Conservation (phyloP, 2,329 filamentous ascomycete species). For the Colletotrichum trifolii region DNA sequence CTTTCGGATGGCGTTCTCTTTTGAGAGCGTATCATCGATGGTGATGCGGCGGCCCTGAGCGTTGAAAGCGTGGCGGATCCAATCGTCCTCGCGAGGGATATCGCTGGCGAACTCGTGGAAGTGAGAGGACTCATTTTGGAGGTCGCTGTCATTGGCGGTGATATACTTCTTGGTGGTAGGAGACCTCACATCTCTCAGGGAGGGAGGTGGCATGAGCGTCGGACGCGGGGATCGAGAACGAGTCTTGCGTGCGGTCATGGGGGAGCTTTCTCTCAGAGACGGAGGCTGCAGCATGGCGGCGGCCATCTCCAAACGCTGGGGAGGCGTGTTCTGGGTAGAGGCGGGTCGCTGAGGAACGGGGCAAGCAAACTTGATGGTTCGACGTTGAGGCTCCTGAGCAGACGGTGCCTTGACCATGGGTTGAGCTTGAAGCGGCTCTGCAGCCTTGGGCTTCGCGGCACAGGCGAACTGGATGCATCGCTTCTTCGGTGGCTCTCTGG, state of each 20-base stretch:
- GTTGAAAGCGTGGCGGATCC: conserved; percentile 78
- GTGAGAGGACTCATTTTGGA: conserved; percentile 66
- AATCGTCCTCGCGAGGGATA: conserved; percentile 85
- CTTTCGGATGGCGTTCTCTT: conserved; percentile 88
- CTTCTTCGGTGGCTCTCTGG: conserved; percentile 66
- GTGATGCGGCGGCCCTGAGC: conserved; percentile 79
- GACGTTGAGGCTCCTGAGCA: conserved; percentile 57
- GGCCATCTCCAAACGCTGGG: conserved; percentile 39
- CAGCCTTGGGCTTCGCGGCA: conserved; percentile 62
- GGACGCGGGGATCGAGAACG: conserved; percentile 40
- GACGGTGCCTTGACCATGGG: conserved; percentile 47
- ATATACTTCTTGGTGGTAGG: conserved; percentile 59
- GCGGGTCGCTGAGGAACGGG: conserved; percentile 59
- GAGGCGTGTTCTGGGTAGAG: conserved; percentile 52
- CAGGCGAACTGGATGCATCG: conserved; percentile 95
- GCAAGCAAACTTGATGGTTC: conserved; percentile 81
- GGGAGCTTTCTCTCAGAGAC: conserved; percentile 17
- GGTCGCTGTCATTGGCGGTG: conserved; percentile 60
- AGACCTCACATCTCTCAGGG: conserved; percentile 51
- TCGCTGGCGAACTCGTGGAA: conserved; percentile 96
- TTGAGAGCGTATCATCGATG: conserved; percentile 87
- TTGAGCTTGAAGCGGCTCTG: conserved; percentile 43
- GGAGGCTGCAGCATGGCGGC: conserved; percentile 22
- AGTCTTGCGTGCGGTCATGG: conserved; percentile 42
- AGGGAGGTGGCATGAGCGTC: conserved; percentile 47